Evolutionary conservation across 225 moss, liverwort and hornwort species (phyloP).

Genomic region (Pseudoscleropodium purum): DNA sequence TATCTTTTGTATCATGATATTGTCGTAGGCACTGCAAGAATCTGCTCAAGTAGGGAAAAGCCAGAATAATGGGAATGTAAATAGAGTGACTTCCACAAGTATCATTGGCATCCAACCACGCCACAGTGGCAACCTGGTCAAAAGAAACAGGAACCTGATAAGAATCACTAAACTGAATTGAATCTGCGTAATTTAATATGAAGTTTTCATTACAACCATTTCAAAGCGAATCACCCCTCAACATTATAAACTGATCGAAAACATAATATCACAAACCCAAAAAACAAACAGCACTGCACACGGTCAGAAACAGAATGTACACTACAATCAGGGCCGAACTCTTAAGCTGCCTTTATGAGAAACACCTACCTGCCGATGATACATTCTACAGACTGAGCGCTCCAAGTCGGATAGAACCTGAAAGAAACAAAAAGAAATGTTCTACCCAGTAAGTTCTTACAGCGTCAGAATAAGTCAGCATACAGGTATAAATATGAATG

Average conservation of each 20-base stretch:
- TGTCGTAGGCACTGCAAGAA: constrained; percentile 92
- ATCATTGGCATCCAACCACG: constrained; percentile 54
- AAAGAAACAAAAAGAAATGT: constrained; percentile 6
- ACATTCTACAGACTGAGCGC: constrained; percentile 92
- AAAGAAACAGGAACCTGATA: constrained; percentile 2
- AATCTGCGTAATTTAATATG: background rate
- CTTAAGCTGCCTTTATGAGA: background rate
- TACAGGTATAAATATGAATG: background rate
- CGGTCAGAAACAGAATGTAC: background rate
- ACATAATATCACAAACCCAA: background rate
- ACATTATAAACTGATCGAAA: background rate
- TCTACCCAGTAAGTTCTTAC: background rate
- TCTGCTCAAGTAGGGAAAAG: constrained; percentile 88
- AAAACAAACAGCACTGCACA: background rate
- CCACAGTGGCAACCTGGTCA: constrained; percentile 62
- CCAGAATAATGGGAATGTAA: constrained; percentile 78
- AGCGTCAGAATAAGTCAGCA: background rate
- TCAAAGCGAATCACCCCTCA: background rate
- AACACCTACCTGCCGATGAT: constrained; percentile 71
- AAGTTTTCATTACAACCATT: background rate
- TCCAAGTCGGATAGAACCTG: constrained; percentile 95
- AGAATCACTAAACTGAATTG: background rate
- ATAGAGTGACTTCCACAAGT: constrained; percentile 83
- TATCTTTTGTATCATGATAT: constrained; percentile 85
- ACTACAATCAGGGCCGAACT: background rate